Evolutionary conservation across 1,284 basidiomycete genomes (phyloP).

Genomic region (Athelia sp.): DNA sequence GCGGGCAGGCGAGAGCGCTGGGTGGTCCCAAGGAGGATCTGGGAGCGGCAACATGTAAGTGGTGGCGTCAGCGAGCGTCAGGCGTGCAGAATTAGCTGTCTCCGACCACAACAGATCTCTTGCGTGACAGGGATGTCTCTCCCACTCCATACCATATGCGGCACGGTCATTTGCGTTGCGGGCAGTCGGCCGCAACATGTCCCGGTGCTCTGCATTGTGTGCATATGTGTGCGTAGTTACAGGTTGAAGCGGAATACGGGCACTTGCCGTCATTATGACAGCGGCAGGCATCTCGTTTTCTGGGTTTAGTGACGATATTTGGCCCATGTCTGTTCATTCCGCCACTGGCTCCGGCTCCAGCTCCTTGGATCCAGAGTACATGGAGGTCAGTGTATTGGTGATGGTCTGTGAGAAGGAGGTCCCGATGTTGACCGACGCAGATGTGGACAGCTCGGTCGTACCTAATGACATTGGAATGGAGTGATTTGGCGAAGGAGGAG

Average conservation of each 20-base stretch:
- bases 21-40: background rate
- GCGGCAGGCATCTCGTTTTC: background rate
- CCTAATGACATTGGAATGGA: conserved; percentile 10
- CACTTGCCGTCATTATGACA: background rate
- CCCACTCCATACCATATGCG: background rate
- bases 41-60: background rate
- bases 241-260: background rate
- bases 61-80: background rate
- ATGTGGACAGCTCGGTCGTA: conserved; percentile 9
- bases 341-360: background rate
- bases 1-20: background rate
- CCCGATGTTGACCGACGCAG: conserved; percentile 7
- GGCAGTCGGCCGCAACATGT: background rate
- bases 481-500: conserved; percentile 9
- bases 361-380: background rate
- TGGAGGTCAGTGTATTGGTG: conserved; percentile 2
- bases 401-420: conserved; percentile 7
- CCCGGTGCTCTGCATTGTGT: background rate
- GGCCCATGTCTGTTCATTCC: background rate
- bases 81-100: background rate
- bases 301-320: background rate
- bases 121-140: background rate
- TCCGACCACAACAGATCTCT: background rate
- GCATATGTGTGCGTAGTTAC: background rate
- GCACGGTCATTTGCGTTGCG: background rate